Base-by-base conservation (phyloP, 495 filamentous ascomycete genomes). In the Xylaria venustula region DNA sequence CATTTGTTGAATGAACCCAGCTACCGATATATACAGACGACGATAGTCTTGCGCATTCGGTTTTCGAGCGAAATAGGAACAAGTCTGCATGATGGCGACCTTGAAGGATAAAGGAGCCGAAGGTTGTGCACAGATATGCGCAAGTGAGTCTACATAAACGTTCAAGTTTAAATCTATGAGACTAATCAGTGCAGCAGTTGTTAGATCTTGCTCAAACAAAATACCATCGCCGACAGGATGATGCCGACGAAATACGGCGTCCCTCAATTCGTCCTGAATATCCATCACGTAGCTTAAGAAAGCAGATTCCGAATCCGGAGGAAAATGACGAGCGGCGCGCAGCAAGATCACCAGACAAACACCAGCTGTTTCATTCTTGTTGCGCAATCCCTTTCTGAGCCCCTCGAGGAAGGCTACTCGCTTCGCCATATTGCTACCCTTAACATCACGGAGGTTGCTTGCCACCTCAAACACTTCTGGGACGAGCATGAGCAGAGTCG, bases 391-490 rank as follows among this genome's bases (percentile, higher is more conserved):
- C 66, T 87, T 87, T 57, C 83, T 76, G 26, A 88, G 67, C 30
- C 78, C 77, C 54, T 87, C 86, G 19, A 88, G 74, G 57, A 87
- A 88, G 5, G 78, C 75, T 4, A 84, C 81, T 63, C 87, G 87
- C 69, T 87, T 88, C 9, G 79, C 73, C 68, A 87, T 82, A 61
- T 80, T 75, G 42, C 76, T 71, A 42, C 79, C 81, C 70, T 84
- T 85, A 47, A 79, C 81, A 36, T 85, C 83, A 34, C 82, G 77
- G 71, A 87, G 74, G 61, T 82, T 83, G 65, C 85, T 83, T 30
- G 85, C 83, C 7, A 87, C 81, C 64, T 85, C 82, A 50, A 88
- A 88, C 15, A 87, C 83, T 53, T 88, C 85, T 4, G 85, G 85
- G 20, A 87, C 67, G 7, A 88, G 78, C 47, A 88, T 77, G 7